Evolutionary conservation across 257 asterid species (phyloP).

Genomic region (Solanum chmielewskii): DNA sequence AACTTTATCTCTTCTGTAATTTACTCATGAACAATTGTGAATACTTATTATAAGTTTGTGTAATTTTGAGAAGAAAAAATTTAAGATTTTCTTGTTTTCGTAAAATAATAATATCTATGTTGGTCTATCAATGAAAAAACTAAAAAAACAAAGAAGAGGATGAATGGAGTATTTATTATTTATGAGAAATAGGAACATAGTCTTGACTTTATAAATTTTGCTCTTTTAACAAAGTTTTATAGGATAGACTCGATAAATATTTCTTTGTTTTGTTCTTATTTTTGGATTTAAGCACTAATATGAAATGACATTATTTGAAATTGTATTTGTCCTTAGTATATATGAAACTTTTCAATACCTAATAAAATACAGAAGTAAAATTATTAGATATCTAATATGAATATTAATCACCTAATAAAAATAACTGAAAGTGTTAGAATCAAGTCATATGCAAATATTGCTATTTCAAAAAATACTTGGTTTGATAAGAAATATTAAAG

Average conservation of each 20-base stretch:
- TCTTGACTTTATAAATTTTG: neutral
- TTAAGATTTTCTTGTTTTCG: neutral
- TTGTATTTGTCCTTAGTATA: too few relatives aligned
- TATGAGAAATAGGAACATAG: neutral
- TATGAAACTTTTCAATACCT: neutral
- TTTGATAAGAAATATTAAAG: neutral
- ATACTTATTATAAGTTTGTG: neutral
- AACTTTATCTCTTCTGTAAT: neutral
- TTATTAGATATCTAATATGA: too few relatives aligned
- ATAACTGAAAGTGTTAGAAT: neutral
- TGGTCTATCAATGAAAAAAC: neutral
- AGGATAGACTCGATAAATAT: neutral
- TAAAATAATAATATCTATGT: neutral
- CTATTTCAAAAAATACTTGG: neutral
- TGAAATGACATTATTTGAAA: neutral
- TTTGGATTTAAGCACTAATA: accelerated
- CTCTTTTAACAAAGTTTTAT: neutral
- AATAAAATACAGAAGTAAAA: too few relatives aligned
- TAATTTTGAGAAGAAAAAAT: neutral
- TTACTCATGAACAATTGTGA: neutral
- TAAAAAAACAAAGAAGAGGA: neutral
- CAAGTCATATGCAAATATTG: neutral
- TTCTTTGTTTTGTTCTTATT: neutral
- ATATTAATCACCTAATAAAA: neutral
- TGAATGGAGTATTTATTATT: neutral